Evolutionary conservation across 192 early-diverging fungal species (phyloP).

Genomic region (Backusella macrospora): DNA sequence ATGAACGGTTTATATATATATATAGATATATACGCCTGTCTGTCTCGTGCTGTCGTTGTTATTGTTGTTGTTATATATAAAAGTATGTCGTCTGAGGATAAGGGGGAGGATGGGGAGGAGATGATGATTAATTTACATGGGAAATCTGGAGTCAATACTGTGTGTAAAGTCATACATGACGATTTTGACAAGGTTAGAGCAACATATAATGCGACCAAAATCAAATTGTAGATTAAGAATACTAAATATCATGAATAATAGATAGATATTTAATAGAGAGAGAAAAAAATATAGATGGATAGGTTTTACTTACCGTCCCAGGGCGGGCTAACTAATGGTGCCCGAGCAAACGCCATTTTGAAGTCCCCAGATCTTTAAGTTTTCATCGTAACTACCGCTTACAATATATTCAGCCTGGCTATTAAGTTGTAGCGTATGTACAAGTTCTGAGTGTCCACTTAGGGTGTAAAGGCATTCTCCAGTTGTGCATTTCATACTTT

Average conservation of each 20-base stretch:
- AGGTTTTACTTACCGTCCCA: slow-evolving; percentile 23
- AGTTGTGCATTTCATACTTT: slow-evolving; percentile 62
- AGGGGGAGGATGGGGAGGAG: background rate
- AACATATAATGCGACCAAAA: slow-evolving; percentile 80
- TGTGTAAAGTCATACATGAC: slow-evolving; percentile 71
- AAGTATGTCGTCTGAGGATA: no score
- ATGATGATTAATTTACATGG: slow-evolving; percentile 14
- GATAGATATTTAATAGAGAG: background rate
- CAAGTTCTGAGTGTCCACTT: slow-evolving; percentile 66
- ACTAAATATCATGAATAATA: slow-evolving; percentile 27
- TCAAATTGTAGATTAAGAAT: slow-evolving; percentile 87
- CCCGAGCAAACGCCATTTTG: slow-evolving; percentile 54
- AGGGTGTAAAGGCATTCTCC: slow-evolving; percentile 52
- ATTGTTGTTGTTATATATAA: no score
- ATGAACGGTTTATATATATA: no score
- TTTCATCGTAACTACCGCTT: slow-evolving; percentile 87
- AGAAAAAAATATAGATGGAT: no score
- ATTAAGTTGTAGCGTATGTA: slow-evolving; percentile 74
- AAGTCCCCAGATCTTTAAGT: slow-evolving; percentile 85
- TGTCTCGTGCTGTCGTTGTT: no score
- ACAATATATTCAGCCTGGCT: slow-evolving; percentile 62
- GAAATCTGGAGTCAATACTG: slow-evolving; percentile 51
- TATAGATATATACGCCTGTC: no score
- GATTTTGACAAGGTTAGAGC: slow-evolving; percentile 75
- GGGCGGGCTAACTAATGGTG: background rate